Evolutionary conservation across 2,329 filamentous ascomycete species (phyloP), one percentile per base, ranked within the genome.

Genomic region (Mycogone perniciosa): DNA sequence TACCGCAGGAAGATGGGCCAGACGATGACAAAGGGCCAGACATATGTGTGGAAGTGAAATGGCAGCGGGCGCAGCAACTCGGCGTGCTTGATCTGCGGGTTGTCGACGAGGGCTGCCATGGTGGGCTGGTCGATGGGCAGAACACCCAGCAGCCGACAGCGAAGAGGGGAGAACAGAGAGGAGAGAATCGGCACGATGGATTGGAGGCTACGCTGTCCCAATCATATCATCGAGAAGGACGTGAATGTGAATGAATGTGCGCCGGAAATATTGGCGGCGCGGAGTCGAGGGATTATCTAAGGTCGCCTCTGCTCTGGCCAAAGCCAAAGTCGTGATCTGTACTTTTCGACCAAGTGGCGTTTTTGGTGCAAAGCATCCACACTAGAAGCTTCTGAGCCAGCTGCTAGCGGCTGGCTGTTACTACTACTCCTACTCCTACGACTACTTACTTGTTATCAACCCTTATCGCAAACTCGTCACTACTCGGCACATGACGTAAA

Each of bases 1-100:
- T 91, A 84, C 67, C 88, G 82, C 58, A 96, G 81, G 71, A 97
- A 97, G 62, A 87, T 73, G 47, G 95, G 93, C 91, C 95, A 99
- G 63, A 91, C 76, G 59, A 96, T 84, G 54, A 85, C 75, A 65
- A 96, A 99, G 0, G 93, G 93, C 89, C 89, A 96, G 61, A 96
- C 72, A 67, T 99, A 99, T 60, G 88, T 75, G 69, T 96, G 92
- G 54, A 95, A 76, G 64, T 86, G 82, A 57, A 86, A 71, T 33
- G 90, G 84, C 57, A 96, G 81, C 56, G 92, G 90, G 63, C 89
- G 90, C 70, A 96, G 85, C 60, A 99, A 81, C 67, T 89, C 86
- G 58, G 93, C 88, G 67, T 84, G 79, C 76, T 87, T 81, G 70
- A 99, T 95, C 78, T 96, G 89, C 60, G 85, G 73, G 71, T 89